These are phyloP conservation scores for Trichoderma koningii DNA, from an alignment of 2,329 filamentous ascomycete species.

Conservation along the genomic window DNA sequence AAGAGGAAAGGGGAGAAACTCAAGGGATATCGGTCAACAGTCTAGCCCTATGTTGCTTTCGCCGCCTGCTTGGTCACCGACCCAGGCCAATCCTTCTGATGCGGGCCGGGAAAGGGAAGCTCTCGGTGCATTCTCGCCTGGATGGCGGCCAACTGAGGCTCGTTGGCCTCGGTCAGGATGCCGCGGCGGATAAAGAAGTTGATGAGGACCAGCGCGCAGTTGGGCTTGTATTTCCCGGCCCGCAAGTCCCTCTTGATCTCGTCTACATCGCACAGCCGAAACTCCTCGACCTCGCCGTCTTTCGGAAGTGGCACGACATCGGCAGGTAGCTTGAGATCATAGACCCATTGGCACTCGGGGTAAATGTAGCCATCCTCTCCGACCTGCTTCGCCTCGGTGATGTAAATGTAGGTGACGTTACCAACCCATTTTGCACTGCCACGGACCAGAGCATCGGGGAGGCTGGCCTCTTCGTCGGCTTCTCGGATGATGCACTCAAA, in stretches of 20 bases:
- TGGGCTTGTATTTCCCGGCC: conserved; percentile 83
- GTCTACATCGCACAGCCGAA: conserved; percentile 75
- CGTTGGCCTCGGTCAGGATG: conserved; percentile 75
- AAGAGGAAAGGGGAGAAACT: not conserved
- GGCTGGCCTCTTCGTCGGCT: conserved; percentile 82
- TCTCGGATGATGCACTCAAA: conserved; percentile 85
- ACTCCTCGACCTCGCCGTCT: conserved; percentile 87
- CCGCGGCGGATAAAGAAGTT: conserved; percentile 91
- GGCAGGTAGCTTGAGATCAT: conserved; percentile 76
- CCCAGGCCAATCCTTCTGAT: conserved; percentile 46
- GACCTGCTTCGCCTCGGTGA: conserved; percentile 73
- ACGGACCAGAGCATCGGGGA: conserved; percentile 71
- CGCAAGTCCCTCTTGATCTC: conserved; percentile 71
- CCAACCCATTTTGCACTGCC: conserved; percentile 61
- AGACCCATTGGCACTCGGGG: conserved; percentile 89
- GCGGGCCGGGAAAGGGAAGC: conserved; percentile 76
- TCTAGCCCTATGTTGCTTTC: not conserved
- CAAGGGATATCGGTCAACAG: conserved; percentile 1
- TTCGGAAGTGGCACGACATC: conserved; percentile 72
- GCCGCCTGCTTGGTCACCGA: not conserved
- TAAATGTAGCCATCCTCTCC: conserved; percentile 82
- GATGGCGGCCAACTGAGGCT: conserved; percentile 77
- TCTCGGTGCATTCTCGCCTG: conserved; percentile 72
- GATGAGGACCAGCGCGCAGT: conserved; percentile 79
- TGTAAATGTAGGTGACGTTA: conserved; percentile 80